Base-by-base conservation (phyloP, 441 rosid genomes). In the Adansonia madagascariensis region DNA sequence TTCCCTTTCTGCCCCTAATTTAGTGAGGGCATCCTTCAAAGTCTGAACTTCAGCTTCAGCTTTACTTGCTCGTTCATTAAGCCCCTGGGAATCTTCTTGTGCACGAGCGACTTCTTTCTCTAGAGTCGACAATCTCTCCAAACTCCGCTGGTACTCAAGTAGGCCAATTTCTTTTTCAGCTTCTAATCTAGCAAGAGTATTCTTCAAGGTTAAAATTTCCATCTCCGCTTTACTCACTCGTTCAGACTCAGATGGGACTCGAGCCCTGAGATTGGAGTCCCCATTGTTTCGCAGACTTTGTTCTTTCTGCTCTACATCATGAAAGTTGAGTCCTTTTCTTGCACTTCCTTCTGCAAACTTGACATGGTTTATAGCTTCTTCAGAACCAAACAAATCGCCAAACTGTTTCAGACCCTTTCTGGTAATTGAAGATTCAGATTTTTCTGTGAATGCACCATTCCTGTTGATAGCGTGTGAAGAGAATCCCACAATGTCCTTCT, bases 161-260 rank as follows among this genome's bases (percentile, higher is more conserved):
- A 86, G 53, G 81, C 72, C 91, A 83, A 92, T 95, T 81, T 94
- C 94, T 85, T 92, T 96, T 83, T 96, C 99, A 75, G 89, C 91
- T 84, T 96, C 97, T 77, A 96, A 86, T 83, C 87, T 93, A 65
- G 93, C 80, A 78, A 94, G 89, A 70, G 89, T 89, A 67, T 88
- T 91, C 88, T 88, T 91, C 67, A 96, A 85, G 73, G 84, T 86
- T 71, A 83, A 72, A 53, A 96, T 92, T 80, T 94, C 98, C 79
- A 83, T 82, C 85, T 92, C 98, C 12, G 92, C 89, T 83, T 85
- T 87, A 80, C 86, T 80, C 56, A 89, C 80, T n/a, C 87, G 88
- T 78, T 94, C 94, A 55, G 90, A 87, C 15, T 91, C 89, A 27
- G 87, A 86, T 75, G 82, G 85, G 35, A 85, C 71, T 75, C 62